Percentiles rank a stretch among this genome's conserved stretches.
These are phyloP conservation scores for Camillea tinctor DNA, from an alignment of 2,329 filamentous ascomycete species.

Conservation along the genomic window DNA sequence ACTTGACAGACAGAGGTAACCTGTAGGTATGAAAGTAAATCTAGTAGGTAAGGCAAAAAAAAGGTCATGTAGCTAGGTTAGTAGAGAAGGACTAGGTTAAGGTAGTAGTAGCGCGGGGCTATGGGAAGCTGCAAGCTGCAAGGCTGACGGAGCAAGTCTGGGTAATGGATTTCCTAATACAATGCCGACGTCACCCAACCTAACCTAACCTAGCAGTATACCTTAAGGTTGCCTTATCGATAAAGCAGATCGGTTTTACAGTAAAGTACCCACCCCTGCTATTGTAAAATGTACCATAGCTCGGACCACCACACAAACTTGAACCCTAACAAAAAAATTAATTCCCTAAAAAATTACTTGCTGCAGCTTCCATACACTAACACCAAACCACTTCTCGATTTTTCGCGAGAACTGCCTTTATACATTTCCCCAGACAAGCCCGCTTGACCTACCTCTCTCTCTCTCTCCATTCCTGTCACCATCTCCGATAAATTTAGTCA, in stretches of 20 bases:
- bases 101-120: neutral
- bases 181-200: neutral
- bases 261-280: too few relatives aligned
- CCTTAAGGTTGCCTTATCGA: neutral
- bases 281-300: too few relatives aligned
- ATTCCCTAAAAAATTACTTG: slow-evolving; percentile 27
- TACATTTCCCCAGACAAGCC: slow-evolving; percentile 14
- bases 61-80: too few relatives aligned
- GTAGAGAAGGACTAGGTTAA: neutral
- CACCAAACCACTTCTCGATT: slow-evolving; percentile 17
- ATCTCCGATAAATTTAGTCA: slow-evolving; percentile 35
- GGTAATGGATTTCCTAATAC: neutral
- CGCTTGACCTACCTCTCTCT: slow-evolving; percentile 15
- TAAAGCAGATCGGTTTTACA: neutral
- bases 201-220: neutral
- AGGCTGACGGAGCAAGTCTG: neutral
- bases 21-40: too few relatives aligned
- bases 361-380: slow-evolving; percentile 18
- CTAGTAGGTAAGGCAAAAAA: neutral
- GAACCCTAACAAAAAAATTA: slow-evolving; percentile 31
- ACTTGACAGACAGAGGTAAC: neutral
- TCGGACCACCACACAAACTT: slow-evolving; percentile 27
- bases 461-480: slow-evolving; percentile 12
- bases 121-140: neutral
- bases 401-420: slow-evolving; percentile 18